Evolutionary conservation across 768 basidiomycete species (phyloP).

Genomic region (Naganishia friedmannii): DNA sequence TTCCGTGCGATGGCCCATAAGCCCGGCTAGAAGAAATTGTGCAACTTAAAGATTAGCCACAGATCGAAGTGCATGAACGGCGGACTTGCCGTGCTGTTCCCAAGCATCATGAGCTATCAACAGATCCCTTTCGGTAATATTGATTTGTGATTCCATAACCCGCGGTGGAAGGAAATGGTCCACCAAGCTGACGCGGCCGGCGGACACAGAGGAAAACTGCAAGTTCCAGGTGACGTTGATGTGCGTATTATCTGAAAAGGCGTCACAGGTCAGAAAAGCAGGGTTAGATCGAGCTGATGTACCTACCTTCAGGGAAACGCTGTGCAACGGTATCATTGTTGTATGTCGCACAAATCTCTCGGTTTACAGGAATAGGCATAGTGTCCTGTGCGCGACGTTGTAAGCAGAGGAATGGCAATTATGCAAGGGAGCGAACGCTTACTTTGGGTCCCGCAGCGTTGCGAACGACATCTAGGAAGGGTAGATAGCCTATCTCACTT

Average conservation of each 20-base stretch:
- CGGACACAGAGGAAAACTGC: slow-evolving; percentile 4
- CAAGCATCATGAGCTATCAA: slow-evolving; percentile 6
- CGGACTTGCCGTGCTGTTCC: slow-evolving; percentile 7
- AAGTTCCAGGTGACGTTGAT: slow-evolving; percentile 6
- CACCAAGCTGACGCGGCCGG: background rate
- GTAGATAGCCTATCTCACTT: background rate
- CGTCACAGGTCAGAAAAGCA: background rate
- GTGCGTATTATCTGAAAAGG: slow-evolving; percentile 1
- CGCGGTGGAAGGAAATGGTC: background rate
- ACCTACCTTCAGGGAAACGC: slow-evolving; percentile 6
- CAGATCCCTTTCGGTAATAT: background rate
- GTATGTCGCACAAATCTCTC: background rate
- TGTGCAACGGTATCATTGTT: background rate
- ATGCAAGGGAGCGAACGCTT: background rate
- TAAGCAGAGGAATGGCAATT: background rate
- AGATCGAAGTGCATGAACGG: background rate
- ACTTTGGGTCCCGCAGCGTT: slow-evolving; percentile 13
- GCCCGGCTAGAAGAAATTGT: background rate
- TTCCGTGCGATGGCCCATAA: slow-evolving; percentile 10
- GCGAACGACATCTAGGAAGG: background rate
- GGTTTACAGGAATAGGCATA: slow-evolving; percentile 1
- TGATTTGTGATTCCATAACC: background rate
- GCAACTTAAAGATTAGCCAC: background rate
- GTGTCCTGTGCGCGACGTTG: background rate
- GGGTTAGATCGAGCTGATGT: too few species aligned